phyloP scores from a whole-genome alignment of 2,329 filamentous ascomycete genomes.

The Nectriaceae sp. region DNA sequence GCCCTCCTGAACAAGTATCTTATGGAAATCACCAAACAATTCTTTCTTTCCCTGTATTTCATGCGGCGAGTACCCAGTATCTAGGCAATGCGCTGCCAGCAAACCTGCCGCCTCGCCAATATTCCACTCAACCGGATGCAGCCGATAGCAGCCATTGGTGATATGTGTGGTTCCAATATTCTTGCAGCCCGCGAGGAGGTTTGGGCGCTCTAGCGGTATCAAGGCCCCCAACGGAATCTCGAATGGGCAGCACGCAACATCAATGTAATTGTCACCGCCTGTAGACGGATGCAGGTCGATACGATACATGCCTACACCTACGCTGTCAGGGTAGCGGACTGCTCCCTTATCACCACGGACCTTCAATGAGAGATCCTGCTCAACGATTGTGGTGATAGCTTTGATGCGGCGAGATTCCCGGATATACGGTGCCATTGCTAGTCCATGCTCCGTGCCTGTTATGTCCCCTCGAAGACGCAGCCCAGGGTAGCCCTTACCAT shows the following conservation, averaged over 20 bases:
- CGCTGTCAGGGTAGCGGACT: constrained; percentile 26
- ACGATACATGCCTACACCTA: constrained; percentile 31
- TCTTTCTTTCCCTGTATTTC: constrained; percentile 18
- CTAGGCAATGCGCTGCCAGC: constrained; percentile 26
- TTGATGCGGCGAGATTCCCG: constrained; percentile 29
- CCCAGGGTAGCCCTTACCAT: constrained; percentile 25
- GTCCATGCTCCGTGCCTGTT: constrained; percentile 28
- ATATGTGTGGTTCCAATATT: constrained; percentile 32
- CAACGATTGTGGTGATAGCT: constrained; percentile 25
- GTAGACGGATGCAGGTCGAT: constrained; percentile 31
- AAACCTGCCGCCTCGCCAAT: constrained; percentile 29
- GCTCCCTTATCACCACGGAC: constrained; percentile 23
- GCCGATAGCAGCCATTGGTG: constrained; percentile 29
- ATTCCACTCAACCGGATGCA: constrained; percentile 33
- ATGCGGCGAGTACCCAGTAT: constrained; percentile 17
- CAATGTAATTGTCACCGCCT: constrained; percentile 31
- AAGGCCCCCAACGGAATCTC: constrained; percentile 28
- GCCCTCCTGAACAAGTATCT: constrained; percentile 13
- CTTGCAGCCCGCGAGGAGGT: constrained; percentile 28
- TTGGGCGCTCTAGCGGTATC: constrained; percentile 18
- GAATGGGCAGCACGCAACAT: constrained; percentile 31
- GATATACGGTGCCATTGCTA: constrained; percentile 31
- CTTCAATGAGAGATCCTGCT: constrained; percentile 26
- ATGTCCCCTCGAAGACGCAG: constrained; percentile 28
- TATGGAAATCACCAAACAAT: constrained; percentile 9